Evolutionary conservation across 208 protist species (phyloP).

Genomic region (Dictyostelium gargantuum): DNA sequence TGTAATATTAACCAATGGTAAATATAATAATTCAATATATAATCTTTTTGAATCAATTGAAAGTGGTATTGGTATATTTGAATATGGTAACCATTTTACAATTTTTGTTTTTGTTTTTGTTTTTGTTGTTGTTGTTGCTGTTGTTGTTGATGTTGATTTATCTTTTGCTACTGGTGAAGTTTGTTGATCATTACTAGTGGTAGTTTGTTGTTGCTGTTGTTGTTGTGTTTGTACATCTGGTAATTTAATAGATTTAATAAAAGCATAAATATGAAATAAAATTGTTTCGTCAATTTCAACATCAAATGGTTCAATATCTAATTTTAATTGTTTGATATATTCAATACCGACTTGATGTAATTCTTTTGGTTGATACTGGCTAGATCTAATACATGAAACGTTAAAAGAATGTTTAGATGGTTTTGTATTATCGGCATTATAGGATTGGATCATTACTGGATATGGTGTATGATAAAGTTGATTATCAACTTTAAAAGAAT

Average conservation of each 20-base stretch:
- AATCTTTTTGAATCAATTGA: slow-evolving; percentile 42
- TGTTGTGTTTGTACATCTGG: neutral
- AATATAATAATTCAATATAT: slow-evolving; percentile 17
- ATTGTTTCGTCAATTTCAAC: slow-evolving; percentile 39
- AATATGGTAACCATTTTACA: neutral
- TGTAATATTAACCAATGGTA: neutral
- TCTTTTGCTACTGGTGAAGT: neutral
- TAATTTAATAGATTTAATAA: neutral
- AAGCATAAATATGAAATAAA: neutral
- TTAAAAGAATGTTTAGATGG: neutral
- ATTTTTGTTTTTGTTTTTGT: neutral
- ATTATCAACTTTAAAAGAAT: slow-evolving; percentile 57
- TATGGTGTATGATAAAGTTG: slow-evolving; percentile 61
- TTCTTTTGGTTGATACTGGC: neutral
- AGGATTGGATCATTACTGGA: slow-evolving; percentile 28
- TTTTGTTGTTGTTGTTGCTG: neutral
- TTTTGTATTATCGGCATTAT: neutral
- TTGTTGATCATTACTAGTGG: neutral
- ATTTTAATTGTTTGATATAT: slow-evolving; percentile 45
- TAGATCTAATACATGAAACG: slow-evolving; percentile 11
- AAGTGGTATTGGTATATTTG: slow-evolving; percentile 6
- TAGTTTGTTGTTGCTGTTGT: neutral
- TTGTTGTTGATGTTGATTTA: neutral
- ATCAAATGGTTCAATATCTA: slow-evolving; percentile 18
- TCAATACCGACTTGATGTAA: slow-evolving; percentile 24